Conservation (phyloP, 192 early-diverging fungal species). For the Chytriomyces confervae region DNA sequence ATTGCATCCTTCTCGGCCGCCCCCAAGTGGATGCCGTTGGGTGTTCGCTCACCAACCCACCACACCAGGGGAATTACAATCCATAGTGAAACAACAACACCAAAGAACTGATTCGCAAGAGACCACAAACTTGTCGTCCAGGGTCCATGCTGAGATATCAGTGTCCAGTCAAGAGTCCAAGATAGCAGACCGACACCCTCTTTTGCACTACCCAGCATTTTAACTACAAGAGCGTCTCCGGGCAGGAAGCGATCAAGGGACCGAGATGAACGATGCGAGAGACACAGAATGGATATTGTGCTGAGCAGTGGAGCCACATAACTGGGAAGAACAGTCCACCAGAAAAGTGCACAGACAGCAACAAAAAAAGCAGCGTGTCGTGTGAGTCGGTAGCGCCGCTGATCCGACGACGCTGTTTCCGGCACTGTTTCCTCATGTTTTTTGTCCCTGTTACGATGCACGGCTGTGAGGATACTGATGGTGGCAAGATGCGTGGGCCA, state of each 20-base stretch:
- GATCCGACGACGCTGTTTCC: neutral
- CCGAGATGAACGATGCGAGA: neutral
- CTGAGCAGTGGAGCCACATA: constrained; percentile 27
- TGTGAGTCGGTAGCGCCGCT: constrained; percentile 22
- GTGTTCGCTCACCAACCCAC: constrained; percentile 26
- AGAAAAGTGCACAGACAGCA: constrained; percentile 22
- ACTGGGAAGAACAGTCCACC: constrained; percentile 30
- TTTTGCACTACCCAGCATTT: constrained; percentile 25
- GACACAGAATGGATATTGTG: constrained; percentile 34
- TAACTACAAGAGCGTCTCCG: neutral
- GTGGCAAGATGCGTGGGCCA: constrained; percentile 73
- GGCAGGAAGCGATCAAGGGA: neutral
- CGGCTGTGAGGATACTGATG: constrained; percentile 76
- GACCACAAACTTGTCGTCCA: constrained; percentile 6
- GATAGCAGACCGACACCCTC: constrained; percentile 43
- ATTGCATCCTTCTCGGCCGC: neutral
- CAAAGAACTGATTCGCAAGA: constrained; percentile 22
- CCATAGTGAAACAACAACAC: constrained; percentile 20
- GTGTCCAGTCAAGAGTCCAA: constrained; percentile 31
- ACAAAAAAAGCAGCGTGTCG: constrained; percentile 43
- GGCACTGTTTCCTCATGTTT: neutral
- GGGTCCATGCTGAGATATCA: neutral
- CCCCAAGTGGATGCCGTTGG: neutral
- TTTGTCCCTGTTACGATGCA: constrained; percentile 55
- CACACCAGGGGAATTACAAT: constrained; percentile 40